Percentiles rank a stretch among this genome's conserved stretches.
phyloP scores from a whole-genome alignment of 2,329 filamentous ascomycete genomes.

The Pseudogymnoascus sp. region DNA sequence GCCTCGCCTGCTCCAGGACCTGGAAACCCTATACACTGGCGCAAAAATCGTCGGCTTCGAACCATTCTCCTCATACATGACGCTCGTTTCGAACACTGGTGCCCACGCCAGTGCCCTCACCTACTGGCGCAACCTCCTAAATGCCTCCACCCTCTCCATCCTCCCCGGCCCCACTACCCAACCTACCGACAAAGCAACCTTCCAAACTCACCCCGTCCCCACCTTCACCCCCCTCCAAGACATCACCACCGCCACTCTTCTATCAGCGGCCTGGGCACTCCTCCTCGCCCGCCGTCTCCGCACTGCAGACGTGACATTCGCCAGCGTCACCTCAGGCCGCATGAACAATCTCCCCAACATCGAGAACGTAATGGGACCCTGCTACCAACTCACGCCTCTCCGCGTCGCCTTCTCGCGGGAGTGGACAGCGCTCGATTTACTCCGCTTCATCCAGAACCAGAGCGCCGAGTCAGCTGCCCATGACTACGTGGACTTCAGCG shows the following conservation, averaged over 20 bases:
- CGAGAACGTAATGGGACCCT: constrained; percentile 36
- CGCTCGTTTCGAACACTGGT: not conserved
- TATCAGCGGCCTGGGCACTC: constrained; percentile 36
- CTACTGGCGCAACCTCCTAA: constrained; percentile 38
- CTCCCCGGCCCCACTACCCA: constrained; percentile 13
- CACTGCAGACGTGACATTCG: constrained; percentile 33
- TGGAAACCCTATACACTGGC: constrained; percentile 28
- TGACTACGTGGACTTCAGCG: constrained; percentile 29
- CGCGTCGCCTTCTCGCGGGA: constrained; percentile 30
- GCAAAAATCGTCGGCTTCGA: constrained; percentile 22
- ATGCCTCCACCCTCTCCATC: constrained; percentile 27
- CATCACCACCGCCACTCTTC: constrained; percentile 35
- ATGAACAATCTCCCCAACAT: constrained; percentile 30
- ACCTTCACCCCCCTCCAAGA: constrained; percentile 25
- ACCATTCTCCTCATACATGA: constrained; percentile 34
- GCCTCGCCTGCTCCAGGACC: constrained; percentile 18
- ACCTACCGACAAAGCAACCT: constrained; percentile 22
- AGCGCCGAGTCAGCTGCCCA: constrained; percentile 24
- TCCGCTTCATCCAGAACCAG: constrained; percentile 28
- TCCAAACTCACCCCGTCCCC: constrained; percentile 24
- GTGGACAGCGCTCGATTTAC: constrained; percentile 29
- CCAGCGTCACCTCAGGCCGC: constrained; percentile 35
- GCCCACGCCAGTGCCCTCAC: not conserved
- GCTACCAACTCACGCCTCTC: constrained; percentile 37
- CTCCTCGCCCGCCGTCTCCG: constrained; percentile 30